A percentile compares a stretch with the other conserved stretches of the same genome.
Evolutionary conservation across 108 stramenopile genomes (phyloP).

Genomic region (Cyclotella atomus): DNA sequence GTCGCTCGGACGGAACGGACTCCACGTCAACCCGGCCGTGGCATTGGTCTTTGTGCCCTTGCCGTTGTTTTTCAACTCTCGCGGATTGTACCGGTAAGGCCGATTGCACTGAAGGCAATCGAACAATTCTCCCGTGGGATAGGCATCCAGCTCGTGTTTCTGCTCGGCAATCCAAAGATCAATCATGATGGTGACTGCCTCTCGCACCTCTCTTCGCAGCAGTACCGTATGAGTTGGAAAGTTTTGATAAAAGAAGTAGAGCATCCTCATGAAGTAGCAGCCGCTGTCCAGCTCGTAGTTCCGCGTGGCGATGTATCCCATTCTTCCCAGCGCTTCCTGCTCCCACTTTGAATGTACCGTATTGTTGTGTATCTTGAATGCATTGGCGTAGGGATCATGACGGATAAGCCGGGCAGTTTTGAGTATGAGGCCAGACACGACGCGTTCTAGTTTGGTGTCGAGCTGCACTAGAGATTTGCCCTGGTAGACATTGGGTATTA

Average conservation of each 20-base stretch:
- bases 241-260: slow-evolving; percentile 33
- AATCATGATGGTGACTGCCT: slow-evolving; percentile 58
- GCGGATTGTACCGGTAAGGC: slow-evolving; percentile 57
- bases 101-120: slow-evolving; percentile 55
- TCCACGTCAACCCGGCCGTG: slow-evolving; percentile 53
- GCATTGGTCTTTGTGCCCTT: slow-evolving; percentile 52
- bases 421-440: slow-evolving; percentile 63
- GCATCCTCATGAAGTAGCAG: slow-evolving; percentile 58
- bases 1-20: slow-evolving; percentile 62
- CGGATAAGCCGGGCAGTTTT: slow-evolving; percentile 63
- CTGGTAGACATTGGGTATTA: slow-evolving; percentile 34
- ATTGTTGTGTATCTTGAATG: slow-evolving; percentile 52
- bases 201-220: slow-evolving; percentile 23
- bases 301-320: slow-evolving; percentile 58
- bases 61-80: slow-evolving; percentile 47
- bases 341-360: slow-evolving; percentile 26
- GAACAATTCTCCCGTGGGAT: slow-evolving; percentile 49
- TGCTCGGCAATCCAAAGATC: slow-evolving; percentile 67
- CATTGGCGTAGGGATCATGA: slow-evolving; percentile 76
- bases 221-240: slow-evolving; percentile 31
- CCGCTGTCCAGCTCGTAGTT: slow-evolving; percentile 72
- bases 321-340: slow-evolving; percentile 54
- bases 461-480: slow-evolving; percentile 35
- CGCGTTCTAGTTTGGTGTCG: slow-evolving; percentile 45
- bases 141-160: slow-evolving; percentile 53